A percentile compares a stretch with the other conserved stretches of the same genome.
Evolutionary conservation across 352 stramenopile species (phyloP).

Genomic region (Peronospora tabacina): DNA sequence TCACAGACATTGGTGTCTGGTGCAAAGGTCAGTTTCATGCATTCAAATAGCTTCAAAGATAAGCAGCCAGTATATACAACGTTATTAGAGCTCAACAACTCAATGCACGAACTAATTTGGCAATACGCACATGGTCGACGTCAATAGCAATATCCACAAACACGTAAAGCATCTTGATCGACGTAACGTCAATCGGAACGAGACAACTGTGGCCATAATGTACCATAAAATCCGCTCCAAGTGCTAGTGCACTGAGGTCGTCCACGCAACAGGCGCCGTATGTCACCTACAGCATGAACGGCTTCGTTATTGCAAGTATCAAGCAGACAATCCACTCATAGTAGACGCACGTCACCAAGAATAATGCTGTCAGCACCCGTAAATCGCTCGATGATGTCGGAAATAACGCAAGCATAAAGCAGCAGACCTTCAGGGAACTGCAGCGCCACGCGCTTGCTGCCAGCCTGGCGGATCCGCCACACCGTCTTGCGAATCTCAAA

Average conservation of each 20-base stretch:
- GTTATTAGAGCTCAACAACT: background rate
- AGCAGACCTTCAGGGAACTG: slow-evolving; percentile 98
- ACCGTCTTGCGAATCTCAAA: slow-evolving; percentile 98
- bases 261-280: slow-evolving; percentile 99
- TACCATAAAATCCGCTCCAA: slow-evolving; percentile 97
- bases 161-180: slow-evolving; percentile 97
- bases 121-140: slow-evolving; percentile 82
- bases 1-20: slow-evolving; percentile 56
- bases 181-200: slow-evolving; percentile 94
- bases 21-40: slow-evolving; percentile 88
- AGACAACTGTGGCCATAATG: slow-evolving; percentile 99
- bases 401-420: slow-evolving; percentile 96
- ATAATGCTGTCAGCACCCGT: slow-evolving; percentile 88
- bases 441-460: slow-evolving; percentile 90
- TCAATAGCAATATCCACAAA: slow-evolving; percentile 99
- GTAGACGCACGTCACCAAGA: slow-evolving; percentile 90
- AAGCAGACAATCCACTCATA: background rate
- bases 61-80: slow-evolving; percentile 3
- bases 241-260: slow-evolving; percentile 92
- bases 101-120: background rate
- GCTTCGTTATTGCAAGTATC: background rate
- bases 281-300: slow-evolving; percentile 56
- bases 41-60: slow-evolving; percentile 84
- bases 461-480: slow-evolving; percentile 88
- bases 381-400: slow-evolving; percentile 97